A percentile compares a stretch with the other conserved stretches of the same genome.
Conservation (phyloP, 768 basidiomycete species). For the Termitomyces heimii region DNA sequence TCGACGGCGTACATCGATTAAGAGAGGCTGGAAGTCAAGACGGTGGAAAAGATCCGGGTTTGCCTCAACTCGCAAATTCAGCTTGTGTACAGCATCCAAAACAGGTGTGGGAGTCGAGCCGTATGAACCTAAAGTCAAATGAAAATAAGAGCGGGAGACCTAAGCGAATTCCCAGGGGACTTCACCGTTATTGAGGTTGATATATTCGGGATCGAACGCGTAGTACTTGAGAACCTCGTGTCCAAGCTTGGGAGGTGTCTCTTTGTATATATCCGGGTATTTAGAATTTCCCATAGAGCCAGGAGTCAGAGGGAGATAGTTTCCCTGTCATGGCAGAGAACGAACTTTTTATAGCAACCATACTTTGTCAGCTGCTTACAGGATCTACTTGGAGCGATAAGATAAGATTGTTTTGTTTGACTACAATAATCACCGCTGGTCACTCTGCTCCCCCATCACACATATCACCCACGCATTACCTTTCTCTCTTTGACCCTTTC, state of each 20-base stretch:
- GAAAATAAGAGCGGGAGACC: constrained; percentile 20
- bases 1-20: constrained; percentile 32
- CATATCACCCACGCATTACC: too few species aligned
- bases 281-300: background rate
- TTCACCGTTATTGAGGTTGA: constrained; percentile 62
- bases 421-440: too few species aligned
- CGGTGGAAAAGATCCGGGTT: constrained; percentile 48
- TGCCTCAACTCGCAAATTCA: constrained; percentile 33
- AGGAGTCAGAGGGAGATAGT: background rate
- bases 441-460: too few species aligned
- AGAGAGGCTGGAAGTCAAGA: constrained; percentile 20
- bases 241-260: constrained; percentile 41
- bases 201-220: constrained; percentile 49
- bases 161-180: constrained; percentile 14
- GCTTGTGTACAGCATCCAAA: constrained; percentile 26
- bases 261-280: constrained; percentile 16
- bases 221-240: constrained; percentile 49
- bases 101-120: constrained; percentile 47
- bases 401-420: constrained; percentile 1
- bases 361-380: too few species aligned
- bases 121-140: constrained; percentile 35
- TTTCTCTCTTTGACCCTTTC: too few species aligned
- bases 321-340: background rate
- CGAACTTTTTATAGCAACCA: background rate
- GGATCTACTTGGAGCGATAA: background rate